Evolutionary conservation across 2,329 filamentous ascomycete species (phyloP).

Genomic region (Cordyceps militaris): DNA sequence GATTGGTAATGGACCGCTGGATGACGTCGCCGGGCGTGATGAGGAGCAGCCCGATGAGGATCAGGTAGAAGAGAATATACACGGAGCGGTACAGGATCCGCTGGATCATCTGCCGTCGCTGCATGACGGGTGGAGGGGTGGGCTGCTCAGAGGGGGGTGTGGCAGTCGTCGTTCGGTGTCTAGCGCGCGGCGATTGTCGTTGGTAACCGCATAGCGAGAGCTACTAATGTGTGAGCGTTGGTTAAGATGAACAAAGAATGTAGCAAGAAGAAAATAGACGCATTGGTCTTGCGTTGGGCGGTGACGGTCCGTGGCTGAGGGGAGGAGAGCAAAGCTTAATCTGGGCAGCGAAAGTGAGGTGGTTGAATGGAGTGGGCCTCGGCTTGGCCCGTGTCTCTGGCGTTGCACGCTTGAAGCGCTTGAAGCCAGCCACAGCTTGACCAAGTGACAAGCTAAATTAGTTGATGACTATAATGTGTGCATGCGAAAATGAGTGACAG

Average conservation of each 20-base stretch:
- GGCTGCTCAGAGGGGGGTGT: not conserved
- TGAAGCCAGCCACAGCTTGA: not conserved
- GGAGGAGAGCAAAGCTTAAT: not conserved
- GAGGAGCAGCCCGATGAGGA: constrained; percentile 67
- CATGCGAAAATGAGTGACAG: not conserved
- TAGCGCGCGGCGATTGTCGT: not conserved
- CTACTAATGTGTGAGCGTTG: not conserved
- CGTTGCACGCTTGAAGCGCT: not conserved
- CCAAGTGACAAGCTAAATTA: not conserved
- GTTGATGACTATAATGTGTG: not conserved
- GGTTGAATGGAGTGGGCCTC: constrained; percentile 11
- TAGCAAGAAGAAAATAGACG: not conserved
- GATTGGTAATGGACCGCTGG: constrained; percentile 62
- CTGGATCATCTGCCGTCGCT: not conserved
- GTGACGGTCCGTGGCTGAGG: constrained; percentile 9
- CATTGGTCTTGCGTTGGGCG: no score
- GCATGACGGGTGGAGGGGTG: constrained; percentile 27
- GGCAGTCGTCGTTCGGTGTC: not conserved
- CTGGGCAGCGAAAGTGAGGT: constrained; percentile 2
- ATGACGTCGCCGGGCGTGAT: constrained; percentile 76
- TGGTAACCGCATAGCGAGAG: not conserved
- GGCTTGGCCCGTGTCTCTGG: constrained; percentile 2
- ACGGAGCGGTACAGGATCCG: constrained; percentile 73
- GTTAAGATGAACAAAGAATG: not conserved
- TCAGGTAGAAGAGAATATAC: constrained; percentile 68